Evolutionary conservation across 352 stramenopile genomes (phyloP).

Genomic region (Pythium utonaiense): DNA sequence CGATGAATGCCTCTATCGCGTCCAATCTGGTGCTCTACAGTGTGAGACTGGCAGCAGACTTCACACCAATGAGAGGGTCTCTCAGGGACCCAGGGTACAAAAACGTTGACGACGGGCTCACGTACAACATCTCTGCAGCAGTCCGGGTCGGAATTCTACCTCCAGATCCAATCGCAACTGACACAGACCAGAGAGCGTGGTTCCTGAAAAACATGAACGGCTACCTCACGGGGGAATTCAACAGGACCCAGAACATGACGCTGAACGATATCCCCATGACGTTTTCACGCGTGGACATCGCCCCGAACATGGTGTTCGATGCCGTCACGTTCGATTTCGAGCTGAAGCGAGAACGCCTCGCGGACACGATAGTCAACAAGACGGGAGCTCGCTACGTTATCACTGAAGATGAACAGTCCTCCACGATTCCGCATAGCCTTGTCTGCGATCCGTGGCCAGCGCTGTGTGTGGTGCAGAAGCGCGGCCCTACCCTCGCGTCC

Average conservation of each 20-base stretch:
- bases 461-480: not conserved
- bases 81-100: not conserved
- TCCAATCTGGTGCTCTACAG: not conserved
- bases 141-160: not conserved
- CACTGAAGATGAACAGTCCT: no score
- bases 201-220: not conserved
- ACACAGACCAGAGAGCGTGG: not conserved
- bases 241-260: not conserved
- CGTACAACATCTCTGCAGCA: not conserved
- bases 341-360: not conserved
- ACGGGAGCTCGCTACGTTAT: not conserved
- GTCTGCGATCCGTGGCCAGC: not conserved
- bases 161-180: not conserved
- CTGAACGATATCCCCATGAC: not conserved
- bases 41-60: not conserved
- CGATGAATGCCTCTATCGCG: not conserved
- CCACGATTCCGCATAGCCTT: no score
- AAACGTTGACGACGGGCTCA: not conserved
- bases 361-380: not conserved
- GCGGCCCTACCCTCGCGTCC: no score
- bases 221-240: not conserved
- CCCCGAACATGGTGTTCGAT: not conserved
- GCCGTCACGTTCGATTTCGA: not conserved
- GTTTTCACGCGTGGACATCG: not conserved
- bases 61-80: not conserved